Conservation (phyloP, 805 yeast species). For the Candida corydali region DNA sequence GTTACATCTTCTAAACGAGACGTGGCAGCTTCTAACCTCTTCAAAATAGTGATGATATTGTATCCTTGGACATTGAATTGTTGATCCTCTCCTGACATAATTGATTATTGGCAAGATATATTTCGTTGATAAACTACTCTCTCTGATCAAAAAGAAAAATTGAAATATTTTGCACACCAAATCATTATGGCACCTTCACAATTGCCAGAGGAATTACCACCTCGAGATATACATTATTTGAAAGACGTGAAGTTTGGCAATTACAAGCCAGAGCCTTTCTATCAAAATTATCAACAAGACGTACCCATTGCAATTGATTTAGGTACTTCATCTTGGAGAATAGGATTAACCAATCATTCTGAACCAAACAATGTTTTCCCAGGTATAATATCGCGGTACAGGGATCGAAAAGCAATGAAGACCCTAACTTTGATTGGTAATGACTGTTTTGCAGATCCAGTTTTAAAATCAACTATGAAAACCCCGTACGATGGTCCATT, state of each 20-base stretch:
- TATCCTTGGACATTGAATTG: slow-evolving; percentile 71
- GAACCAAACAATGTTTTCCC: slow-evolving; percentile 66
- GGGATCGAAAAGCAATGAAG: slow-evolving; percentile 69
- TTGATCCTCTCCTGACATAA: slow-evolving; percentile 35
- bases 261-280: slow-evolving; percentile 41
- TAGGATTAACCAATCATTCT: slow-evolving; percentile 49
- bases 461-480: slow-evolving; percentile 62
- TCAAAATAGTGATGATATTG: slow-evolving; percentile 71
- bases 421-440: slow-evolving; percentile 75
- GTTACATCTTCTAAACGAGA: slow-evolving; percentile 89
- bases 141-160: too few relatives aligned
- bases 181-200: slow-evolving; percentile 4
- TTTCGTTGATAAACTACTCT: slow-evolving; percentile 5
- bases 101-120: not conserved
- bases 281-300: slow-evolving; percentile 43
- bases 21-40: slow-evolving; percentile 86
- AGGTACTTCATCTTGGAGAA: slow-evolving; percentile 60
- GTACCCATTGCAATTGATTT: slow-evolving; percentile 87
- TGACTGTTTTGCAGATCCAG: slow-evolving; percentile 69
- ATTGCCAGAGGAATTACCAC: slow-evolving; percentile 26
- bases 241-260: slow-evolving; percentile 37
- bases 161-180: not conserved
- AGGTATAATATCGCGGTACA: slow-evolving; percentile 61
- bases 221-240: slow-evolving; percentile 39
- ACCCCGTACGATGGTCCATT: slow-evolving; percentile 86